Evolutionary conservation across 805 yeast genomes (phyloP).

Genomic region (Barnettozyma salicaria): DNA sequence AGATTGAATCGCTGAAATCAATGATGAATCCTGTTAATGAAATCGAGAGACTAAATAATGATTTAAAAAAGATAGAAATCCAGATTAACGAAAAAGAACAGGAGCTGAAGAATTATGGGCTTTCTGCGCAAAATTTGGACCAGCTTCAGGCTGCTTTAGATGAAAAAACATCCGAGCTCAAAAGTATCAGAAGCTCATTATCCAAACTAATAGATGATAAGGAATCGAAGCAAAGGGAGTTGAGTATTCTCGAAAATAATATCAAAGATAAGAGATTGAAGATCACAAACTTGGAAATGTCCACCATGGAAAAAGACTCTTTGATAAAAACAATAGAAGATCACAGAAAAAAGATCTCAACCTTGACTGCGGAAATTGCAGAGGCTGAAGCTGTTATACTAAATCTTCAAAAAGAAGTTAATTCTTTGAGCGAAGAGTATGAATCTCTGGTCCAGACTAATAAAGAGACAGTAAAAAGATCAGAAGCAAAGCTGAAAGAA

Average conservation of each 20-base stretch:
- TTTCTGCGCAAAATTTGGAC: slow-evolving; percentile 32
- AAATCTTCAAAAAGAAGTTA: slow-evolving; percentile 21
- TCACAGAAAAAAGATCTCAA: slow-evolving; percentile 26
- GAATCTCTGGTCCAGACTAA: slow-evolving; percentile 17
- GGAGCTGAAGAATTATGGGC: slow-evolving; percentile 35
- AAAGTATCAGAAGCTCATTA: slow-evolving; percentile 32
- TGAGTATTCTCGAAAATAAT: slow-evolving; percentile 40
- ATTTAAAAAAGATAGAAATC: slow-evolving; percentile 24
- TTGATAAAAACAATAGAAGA: slow-evolving; percentile 35
- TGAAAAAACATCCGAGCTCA: slow-evolving; percentile 33
- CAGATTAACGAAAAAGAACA: slow-evolving; percentile 28
- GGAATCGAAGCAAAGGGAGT: slow-evolving; percentile 39
- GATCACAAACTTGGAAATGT: slow-evolving; percentile 48
- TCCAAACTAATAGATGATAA: slow-evolving; percentile 34
- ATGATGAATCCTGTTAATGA: slow-evolving; percentile 30
- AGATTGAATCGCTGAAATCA: slow-evolving; percentile 9
- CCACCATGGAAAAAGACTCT: slow-evolving; percentile 41
- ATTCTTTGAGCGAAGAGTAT: slow-evolving; percentile 9
- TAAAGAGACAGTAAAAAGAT: background rate
- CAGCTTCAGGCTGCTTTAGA: slow-evolving; percentile 37
- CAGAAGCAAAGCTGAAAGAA: slow-evolving; percentile 4
- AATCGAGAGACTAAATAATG: slow-evolving; percentile 30
- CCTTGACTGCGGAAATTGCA: slow-evolving; percentile 15
- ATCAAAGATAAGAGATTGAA: slow-evolving; percentile 47
- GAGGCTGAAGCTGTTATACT: slow-evolving; percentile 21